These are phyloP conservation scores for Fusarium sp. DNA, from an alignment of 2,329 filamentous ascomycete species.

Conservation along the genomic window DNA sequence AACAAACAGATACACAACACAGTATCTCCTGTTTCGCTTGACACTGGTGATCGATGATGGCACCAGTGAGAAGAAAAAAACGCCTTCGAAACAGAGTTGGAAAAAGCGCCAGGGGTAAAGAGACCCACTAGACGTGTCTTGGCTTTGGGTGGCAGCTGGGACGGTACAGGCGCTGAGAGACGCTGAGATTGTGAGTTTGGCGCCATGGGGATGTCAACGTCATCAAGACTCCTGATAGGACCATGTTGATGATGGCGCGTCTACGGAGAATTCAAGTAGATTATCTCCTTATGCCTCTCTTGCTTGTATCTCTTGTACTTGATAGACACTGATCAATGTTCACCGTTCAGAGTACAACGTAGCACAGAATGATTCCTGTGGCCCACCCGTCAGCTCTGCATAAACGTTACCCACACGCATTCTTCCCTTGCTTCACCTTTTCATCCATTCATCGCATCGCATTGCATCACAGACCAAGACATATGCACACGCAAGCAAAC, in stretches of 20 bases:
- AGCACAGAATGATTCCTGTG: background rate
- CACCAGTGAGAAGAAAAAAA: background rate
- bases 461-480: background rate
- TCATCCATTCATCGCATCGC: background rate
- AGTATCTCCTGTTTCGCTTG: background rate
- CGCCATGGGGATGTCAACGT: background rate
- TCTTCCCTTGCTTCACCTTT: slow-evolving; percentile 26
- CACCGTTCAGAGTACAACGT: background rate
- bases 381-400: slow-evolving; percentile 25
- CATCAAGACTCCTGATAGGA: background rate
- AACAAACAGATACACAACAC: slow-evolving; percentile 5
- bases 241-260: background rate
- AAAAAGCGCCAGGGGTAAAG: slow-evolving; percentile 3
- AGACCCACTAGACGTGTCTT: slow-evolving; percentile 27
- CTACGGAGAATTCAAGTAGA: background rate
- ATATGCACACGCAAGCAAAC: background rate
- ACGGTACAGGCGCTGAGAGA: slow-evolving; percentile 15
- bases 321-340: background rate
- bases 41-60: background rate
- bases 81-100: background rate
- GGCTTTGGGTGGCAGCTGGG: background rate
- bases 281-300: background rate
- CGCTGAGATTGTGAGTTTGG: slow-evolving; percentile 7
- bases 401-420: slow-evolving; percentile 25
- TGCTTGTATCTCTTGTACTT: background rate